Percentiles rank a stretch among this genome's conserved stretches.
phyloP scores from a whole-genome alignment of 768 basidiomycete genomes.

The Lyophyllum decastes region DNA sequence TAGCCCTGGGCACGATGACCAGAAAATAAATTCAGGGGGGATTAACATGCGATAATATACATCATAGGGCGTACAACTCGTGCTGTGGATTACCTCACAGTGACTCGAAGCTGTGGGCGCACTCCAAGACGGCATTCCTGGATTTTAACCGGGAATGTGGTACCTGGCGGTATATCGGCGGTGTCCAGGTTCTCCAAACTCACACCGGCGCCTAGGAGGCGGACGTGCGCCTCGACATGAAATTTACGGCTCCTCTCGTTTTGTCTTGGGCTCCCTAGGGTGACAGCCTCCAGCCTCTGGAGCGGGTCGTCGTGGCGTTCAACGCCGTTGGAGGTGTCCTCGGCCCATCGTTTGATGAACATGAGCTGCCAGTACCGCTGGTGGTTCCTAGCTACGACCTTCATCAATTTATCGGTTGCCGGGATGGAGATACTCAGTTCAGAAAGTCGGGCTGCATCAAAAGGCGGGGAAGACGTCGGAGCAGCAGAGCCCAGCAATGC shows the following conservation, averaged over 20 bases:
- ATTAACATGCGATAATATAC: background rate
- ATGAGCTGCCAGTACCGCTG: slow-evolving; percentile 32
- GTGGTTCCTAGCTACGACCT: slow-evolving; percentile 32
- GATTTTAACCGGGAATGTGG: background rate
- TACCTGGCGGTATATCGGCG: background rate
- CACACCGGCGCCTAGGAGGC: background rate
- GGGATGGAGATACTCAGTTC: slow-evolving; percentile 39
- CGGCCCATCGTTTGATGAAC: slow-evolving; percentile 40
- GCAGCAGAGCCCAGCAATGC: slow-evolving; percentile 50
- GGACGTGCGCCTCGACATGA: slow-evolving; percentile 9
- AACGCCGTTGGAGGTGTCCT: slow-evolving; percentile 23
- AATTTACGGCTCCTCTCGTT: background rate
- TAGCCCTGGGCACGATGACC: background rate
- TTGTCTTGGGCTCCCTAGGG: background rate
- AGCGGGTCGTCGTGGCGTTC: slow-evolving; percentile 13
- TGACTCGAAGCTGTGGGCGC: background rate
- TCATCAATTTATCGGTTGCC: slow-evolving; percentile 34
- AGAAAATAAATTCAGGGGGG: background rate
- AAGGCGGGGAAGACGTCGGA: slow-evolving; percentile 32
- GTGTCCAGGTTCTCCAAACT: background rate
- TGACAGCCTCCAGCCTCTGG: slow-evolving; percentile 10
- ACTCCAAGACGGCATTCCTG: background rate
- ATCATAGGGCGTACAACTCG: background rate
- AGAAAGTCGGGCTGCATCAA: slow-evolving; percentile 48
- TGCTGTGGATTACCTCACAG: background rate